A percentile compares a stretch with the other conserved stretches of the same genome.
phyloP scores from a whole-genome alignment of 805 yeast species.

The Barnettozyma vustinii region DNA sequence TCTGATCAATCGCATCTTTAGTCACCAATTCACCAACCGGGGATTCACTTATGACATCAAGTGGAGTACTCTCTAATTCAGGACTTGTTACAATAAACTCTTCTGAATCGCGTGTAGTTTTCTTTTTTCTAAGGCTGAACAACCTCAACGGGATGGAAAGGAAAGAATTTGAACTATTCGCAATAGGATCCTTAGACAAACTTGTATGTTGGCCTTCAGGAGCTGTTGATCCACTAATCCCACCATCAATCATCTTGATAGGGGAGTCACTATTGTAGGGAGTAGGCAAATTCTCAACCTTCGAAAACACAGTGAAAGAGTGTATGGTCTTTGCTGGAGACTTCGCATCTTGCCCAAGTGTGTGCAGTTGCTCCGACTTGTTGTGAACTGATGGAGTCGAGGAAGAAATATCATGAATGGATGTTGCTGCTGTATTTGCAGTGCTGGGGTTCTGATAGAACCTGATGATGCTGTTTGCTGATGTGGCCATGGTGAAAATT shows the following conservation, averaged over 20 bases:
- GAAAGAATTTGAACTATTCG: conserved; percentile 5
- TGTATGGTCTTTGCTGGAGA: conserved; percentile 1
- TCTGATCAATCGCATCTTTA: conserved; percentile 3
- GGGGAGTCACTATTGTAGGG: conserved; percentile 1
- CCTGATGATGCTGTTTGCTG: conserved; percentile 14
- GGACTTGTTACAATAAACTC: conserved; percentile 1
- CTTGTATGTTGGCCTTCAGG: neutral
- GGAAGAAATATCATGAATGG: neutral
- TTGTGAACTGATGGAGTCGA: neutral
- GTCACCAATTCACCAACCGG: conserved; percentile 6
- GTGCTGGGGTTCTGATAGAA: conserved; percentile 12
- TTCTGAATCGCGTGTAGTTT: neutral
- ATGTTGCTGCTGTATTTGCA: conserved; percentile 5
- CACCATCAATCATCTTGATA: neutral
- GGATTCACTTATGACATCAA: conserved; percentile 11
- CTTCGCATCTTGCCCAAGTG: neutral
- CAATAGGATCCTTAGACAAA: neutral
- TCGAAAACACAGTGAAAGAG: conserved; percentile 2
- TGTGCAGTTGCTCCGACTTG: neutral
- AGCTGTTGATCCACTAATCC: neutral
- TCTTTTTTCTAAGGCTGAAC: conserved; percentile 1
- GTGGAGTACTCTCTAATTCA: conserved; percentile 5
- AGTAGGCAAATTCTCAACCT: conserved; percentile 15
- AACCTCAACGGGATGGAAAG: conserved; percentile 9
- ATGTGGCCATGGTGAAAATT: conserved; percentile 6